Conservation (phyloP, 257 asterid genomes). For the Schizonepeta tenuifolia region DNA sequence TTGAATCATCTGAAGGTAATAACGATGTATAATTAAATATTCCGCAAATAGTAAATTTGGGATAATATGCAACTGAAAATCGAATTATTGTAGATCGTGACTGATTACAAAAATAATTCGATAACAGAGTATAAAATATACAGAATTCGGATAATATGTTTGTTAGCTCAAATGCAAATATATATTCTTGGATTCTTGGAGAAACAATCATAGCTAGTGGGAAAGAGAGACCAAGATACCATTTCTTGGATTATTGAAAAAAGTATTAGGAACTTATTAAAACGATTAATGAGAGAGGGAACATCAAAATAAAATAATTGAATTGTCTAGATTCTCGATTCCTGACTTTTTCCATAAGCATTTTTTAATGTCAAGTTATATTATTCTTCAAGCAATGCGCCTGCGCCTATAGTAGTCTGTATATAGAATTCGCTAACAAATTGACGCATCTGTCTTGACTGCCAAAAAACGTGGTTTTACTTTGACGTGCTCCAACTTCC, state of each 20-base stretch:
- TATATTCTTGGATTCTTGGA: constrained; percentile 26
- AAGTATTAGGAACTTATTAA: background rate
- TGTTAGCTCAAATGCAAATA: background rate
- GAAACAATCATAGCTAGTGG: background rate
- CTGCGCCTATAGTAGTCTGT: background rate
- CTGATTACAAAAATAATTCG: background rate
- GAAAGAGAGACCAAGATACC: constrained; percentile 24
- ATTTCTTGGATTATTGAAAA: constrained; percentile 35
- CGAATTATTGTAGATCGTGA: background rate
- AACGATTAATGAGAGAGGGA: background rate
- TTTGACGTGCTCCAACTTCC: constrained; percentile 38
- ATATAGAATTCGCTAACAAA: background rate
- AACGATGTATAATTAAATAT: too few species aligned
- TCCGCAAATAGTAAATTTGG: background rate
- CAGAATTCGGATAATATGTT: background rate
- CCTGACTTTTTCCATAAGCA: constrained; percentile 3
- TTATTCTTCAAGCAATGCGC: constrained; percentile 12
- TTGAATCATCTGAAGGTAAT: too few species aligned
- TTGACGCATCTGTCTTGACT: background rate
- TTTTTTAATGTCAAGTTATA: constrained; percentile 3
- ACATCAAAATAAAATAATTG: background rate
- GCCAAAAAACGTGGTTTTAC: background rate
- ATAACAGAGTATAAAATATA: background rate
- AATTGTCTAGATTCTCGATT: constrained; percentile 24
- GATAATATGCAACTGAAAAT: background rate